Evolutionary conservation across 352 stramenopile species (phyloP), one percentile per base, ranked within the genome.

Genomic region (Lagenidium sp.): DNA sequence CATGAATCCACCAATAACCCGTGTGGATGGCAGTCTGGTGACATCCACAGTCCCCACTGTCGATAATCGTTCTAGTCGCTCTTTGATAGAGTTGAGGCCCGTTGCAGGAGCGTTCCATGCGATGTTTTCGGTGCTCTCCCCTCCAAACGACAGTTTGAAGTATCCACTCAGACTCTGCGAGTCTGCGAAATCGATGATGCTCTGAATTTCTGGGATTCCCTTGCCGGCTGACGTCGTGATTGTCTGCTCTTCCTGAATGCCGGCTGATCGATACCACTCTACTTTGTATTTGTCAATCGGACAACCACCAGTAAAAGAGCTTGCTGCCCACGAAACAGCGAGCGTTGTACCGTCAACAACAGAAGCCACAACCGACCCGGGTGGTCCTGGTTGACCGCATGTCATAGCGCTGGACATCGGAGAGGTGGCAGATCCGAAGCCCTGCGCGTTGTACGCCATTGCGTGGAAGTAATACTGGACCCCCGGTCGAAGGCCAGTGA

Each of bases 401-500:
- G 75, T 85, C 1, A 64, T 47, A 0, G 75, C 71, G 22, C 29
- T 72, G 1, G 68, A 72, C 52, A 81, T 49, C 1, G 71, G 75
- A 1, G 75, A 87, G n/a, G 63, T 85, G 12, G 50, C 43, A 22
- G 65, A 76, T 11, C 67, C 55, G 24, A 88, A 78, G 1, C 76
- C 77, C 7, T 81, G 49, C 0, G 64, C 59, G 37, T 93, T 94
- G 50, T 90, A 91, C 18, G 82, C 76, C 68, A 86, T 87, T n/a
- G 66, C 70, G 29, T 89, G 76, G 8, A 85, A 68, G 31, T 82
- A 90, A 41, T 92, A 95, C 19, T 40, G 65, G 6, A 69, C 52
- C 2, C 72, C 68, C 2, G 68, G 60, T 15, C 62, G 54, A 12
- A 95, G 63, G 4, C 56, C 62, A 0, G 59, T 78, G 32, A 93